phyloP scores from a whole-genome alignment of 2,329 filamentous ascomycete species.

The Claviceps arundinis region DNA sequence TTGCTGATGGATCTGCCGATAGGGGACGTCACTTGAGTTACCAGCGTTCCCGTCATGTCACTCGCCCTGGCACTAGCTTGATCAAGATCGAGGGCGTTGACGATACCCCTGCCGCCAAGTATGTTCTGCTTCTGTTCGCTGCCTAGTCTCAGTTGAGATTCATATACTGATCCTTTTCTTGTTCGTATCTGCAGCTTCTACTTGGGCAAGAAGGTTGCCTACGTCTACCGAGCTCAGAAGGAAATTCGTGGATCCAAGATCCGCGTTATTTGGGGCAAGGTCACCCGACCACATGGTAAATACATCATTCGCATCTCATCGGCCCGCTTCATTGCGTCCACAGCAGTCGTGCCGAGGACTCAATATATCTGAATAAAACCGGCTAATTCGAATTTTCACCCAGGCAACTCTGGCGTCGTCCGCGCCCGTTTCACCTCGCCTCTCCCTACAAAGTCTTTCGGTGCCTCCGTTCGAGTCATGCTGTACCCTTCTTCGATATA shows the following conservation, averaged over 20 bases:
- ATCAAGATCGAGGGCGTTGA: slow-evolving; percentile 99
- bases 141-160: not conserved
- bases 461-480: slow-evolving; percentile 92
- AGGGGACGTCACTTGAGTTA: slow-evolving; percentile 98
- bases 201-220: slow-evolving; percentile 96
- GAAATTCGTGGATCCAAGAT: slow-evolving; percentile 97
- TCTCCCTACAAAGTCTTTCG: slow-evolving; percentile 92
- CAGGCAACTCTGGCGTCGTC: slow-evolving; percentile 95
- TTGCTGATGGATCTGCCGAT: slow-evolving; percentile 4
- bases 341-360: not conserved
- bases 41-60: slow-evolving; percentile 87
- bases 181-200: slow-evolving; percentile 56
- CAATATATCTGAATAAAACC: not conserved
- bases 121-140: slow-evolving; percentile 25
- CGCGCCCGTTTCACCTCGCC: slow-evolving; percentile 94
- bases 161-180: slow-evolving; percentile 12
- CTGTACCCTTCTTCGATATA: slow-evolving; percentile 97
- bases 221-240: slow-evolving; percentile 91
- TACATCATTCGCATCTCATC: slow-evolving; percentile 6
- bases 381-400: not conserved
- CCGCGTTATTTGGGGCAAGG: slow-evolving; percentile 97
- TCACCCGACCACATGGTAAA: slow-evolving; percentile 87
- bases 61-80: slow-evolving; percentile 80
- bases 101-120: slow-evolving; percentile 76
- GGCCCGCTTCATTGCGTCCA: not conserved